Percentiles rank a stretch among this genome's conserved stretches.
These are phyloP conservation scores for Zoysia japonica DNA, from an alignment of 176 grass and related monocot species.

Conservation along the genomic window DNA sequence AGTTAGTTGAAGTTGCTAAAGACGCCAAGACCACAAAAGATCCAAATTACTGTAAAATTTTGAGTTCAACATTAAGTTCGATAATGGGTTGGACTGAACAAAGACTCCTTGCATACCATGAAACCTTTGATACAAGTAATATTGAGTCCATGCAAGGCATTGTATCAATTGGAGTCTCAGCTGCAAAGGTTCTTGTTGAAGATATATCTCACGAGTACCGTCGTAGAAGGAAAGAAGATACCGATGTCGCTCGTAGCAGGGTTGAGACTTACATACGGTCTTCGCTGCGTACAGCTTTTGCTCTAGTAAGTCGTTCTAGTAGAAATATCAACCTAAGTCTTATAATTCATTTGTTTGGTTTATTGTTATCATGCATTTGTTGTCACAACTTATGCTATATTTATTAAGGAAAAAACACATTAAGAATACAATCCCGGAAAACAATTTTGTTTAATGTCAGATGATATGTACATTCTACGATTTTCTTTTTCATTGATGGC, in stretches of 20 bases:
- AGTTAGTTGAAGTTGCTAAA: conserved; percentile 82
- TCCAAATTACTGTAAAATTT: conserved; percentile 87
- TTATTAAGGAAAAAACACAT: not conserved
- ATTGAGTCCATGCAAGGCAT: conserved; percentile 95
- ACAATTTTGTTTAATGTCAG: conserved; percentile 9
- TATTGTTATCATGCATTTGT: conserved; percentile 3
- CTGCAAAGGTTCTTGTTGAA: conserved; percentile 92
- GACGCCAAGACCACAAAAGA: conserved; percentile 94
- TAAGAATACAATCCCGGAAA: conserved; percentile 5
- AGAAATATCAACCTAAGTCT: conserved; percentile 5
- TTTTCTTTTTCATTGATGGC: conserved; percentile 21
- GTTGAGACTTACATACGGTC: conserved; percentile 93
- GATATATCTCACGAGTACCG: conserved; percentile 98
- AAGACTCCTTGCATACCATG: conserved; percentile 97
- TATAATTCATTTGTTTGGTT: conserved; percentile 35
- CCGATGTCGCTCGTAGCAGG: conserved; percentile 81
- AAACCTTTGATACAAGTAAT: conserved; percentile 85
- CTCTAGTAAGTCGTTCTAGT: conserved; percentile 62
- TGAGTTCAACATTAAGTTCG: conserved; percentile 87
- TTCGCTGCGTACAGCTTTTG: conserved; percentile 93
- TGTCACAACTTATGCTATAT: conserved; percentile 12
- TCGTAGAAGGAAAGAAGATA: conserved; percentile 86
- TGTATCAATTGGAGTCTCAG: conserved; percentile 85
- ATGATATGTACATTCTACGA: not conserved
- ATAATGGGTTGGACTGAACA: conserved; percentile 98